Base-by-base conservation (phyloP, 2,329 filamentous ascomycete genomes). In the Mariannaea sp. region DNA sequence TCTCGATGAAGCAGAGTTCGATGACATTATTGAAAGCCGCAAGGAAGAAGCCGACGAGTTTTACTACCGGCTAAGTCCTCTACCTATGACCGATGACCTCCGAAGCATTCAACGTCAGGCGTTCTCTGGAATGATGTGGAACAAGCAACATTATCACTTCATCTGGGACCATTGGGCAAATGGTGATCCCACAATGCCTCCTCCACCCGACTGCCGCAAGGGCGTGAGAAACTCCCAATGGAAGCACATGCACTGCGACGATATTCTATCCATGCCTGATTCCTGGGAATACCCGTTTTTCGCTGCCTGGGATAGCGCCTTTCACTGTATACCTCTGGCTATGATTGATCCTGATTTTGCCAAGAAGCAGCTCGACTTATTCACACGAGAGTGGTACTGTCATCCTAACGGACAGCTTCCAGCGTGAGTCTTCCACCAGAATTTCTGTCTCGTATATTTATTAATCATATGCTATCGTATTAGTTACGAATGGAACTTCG, bases 211-310 rank as follows among this genome's bases (percentile, higher is more conserved):
- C 1, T 81, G 83, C 32, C 83, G 93, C 49, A 96, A 94, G 71
- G 80, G 83, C 3, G 82, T 97, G 51, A 86, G 93, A 56, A 97
- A 97, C 69, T 77, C 84, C 30, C 85, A 95, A 58, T 97, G 94
- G 94, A 95, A 89, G 68, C 93, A 97, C 72, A 86, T 97, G 81
- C 83, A 97, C 72, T 85, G 96, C 64, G 94, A 97, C 62, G 93
- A 97, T 69, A 92, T 97, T 57, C 73, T 97, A 27, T 97, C 93
- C 1, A 97, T 97, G 93, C 94, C 93, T 1, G 93, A 97, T 71
- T 96, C 92, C 0, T 97, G 93, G 93, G 93, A 97, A 68, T 97
- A 97, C 65, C 93, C 93, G 0, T 97, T 97, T 78, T 97, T 97
- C 71, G 92, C 92, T 16, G 93, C 93, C 4, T 97, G 93, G 93